Evolutionary conservation across 108 stramenopile genomes (phyloP), one percentile per base, ranked within the genome.

Genomic region (Cyclotella choctawhatcheeana): DNA sequence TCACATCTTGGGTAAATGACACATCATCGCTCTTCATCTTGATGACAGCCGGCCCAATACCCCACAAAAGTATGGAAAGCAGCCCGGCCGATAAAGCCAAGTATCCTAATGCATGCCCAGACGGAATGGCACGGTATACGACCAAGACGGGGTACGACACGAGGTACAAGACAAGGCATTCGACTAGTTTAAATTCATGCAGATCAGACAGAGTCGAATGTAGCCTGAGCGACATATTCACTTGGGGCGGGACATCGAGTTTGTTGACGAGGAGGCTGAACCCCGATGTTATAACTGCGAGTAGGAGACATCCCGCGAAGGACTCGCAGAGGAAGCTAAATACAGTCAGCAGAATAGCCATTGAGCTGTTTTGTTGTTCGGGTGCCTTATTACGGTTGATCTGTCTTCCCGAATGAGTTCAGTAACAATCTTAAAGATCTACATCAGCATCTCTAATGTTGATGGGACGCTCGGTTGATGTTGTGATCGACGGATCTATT

Each of bases 151-250:
- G 67, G 13, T 50, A 69, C 16, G 67, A 55, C 0, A 55, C 33
- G 0, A 69, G 53, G 30, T 31, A 69, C 35, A 69, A 35, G 22
- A 69, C 26, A 20, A 55, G 37, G 32, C 67, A 69, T 54, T 69
- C 67, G 20, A 56, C 33, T 24, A 53, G 67, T 6, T 40, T 40
- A 12, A 40, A 40, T 40, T 40, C 37, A 10, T 40, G 37, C 8
- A 40, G 37, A 12, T 40, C 37, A 12, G 37, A 12, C 12, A 40
- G 37, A 40, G 37, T 10, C 6, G 37, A 40, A 12, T 40, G 37
- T 6, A 40, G 37, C 12, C 12, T 40, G 37, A 40, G 37, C 6
- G 37, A 40, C 8, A 12, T 40, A 6, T 12, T 40, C 8, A 12
- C 37, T 40, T 40, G 37, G 12, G 37, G 37, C 8, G 37, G 37